These are phyloP conservation scores for Hyphodiscus sp. DNA, from an alignment of 2,329 filamentous ascomycete genomes.

Conservation along the genomic window DNA sequence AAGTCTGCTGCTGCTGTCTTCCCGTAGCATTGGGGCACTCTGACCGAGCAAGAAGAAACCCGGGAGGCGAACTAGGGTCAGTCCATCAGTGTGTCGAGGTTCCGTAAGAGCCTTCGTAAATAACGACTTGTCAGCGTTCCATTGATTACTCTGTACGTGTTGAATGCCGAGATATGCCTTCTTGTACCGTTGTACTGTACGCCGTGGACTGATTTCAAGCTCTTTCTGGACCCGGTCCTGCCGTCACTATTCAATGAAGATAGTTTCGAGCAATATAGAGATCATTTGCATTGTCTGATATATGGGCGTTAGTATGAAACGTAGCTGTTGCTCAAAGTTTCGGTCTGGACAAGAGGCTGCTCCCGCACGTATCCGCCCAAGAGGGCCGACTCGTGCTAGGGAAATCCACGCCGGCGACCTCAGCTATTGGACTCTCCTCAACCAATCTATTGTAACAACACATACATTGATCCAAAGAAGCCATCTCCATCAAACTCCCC, in stretches of 20 bases:
- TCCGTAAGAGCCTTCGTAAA: neutral
- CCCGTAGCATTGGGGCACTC: neutral
- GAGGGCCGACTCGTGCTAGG: neutral
- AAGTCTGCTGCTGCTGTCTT: neutral
- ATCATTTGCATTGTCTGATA: too few relatives aligned
- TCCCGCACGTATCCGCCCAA: neutral
- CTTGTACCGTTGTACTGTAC: neutral
- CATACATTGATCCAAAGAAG: neutral
- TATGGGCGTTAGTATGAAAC: neutral
- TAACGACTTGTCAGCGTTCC: neutral
- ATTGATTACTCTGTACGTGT: neutral
- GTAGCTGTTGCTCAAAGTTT: neutral
- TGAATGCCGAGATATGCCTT: neutral
- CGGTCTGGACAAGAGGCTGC: neutral
- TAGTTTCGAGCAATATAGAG: too few relatives aligned
- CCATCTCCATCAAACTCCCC: neutral
- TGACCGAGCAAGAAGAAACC: neutral
- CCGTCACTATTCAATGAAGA: too few relatives aligned
- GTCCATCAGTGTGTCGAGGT: neutral
- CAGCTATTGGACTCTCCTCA: neutral
- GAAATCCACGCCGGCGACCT: neutral
- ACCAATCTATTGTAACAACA: slow-evolving; percentile 1
- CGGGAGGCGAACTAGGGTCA: neutral
- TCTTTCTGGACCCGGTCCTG: too few relatives aligned
- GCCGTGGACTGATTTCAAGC: too few relatives aligned